phyloP scores from a whole-genome alignment of 176 grass and related monocot species.

The Secale cereale region DNA sequence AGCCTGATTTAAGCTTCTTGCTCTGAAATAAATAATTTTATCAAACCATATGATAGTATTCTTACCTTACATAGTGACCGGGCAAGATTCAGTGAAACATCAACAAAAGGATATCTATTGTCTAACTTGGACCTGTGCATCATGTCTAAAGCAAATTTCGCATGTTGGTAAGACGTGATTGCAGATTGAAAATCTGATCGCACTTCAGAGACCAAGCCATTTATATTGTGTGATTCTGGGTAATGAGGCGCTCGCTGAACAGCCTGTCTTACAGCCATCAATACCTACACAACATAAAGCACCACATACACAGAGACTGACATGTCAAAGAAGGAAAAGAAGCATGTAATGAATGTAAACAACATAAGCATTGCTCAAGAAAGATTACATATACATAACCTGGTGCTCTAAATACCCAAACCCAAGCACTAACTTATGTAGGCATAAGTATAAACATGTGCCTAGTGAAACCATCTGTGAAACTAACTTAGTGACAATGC shows the following conservation, averaged over 20 bases:
- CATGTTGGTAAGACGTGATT: slow-evolving; percentile 56
- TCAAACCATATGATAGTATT: slow-evolving; percentile 15
- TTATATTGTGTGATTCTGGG: slow-evolving; percentile 86
- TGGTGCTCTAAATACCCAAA: slow-evolving; percentile 2
- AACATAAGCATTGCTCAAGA: not conserved
- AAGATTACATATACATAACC: not conserved
- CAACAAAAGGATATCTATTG: slow-evolving; percentile 35
- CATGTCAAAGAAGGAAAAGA: not conserved
- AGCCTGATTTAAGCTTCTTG: slow-evolving; percentile 11
- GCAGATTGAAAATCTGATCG: slow-evolving; percentile 73
- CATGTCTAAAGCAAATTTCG: slow-evolving; percentile 53
- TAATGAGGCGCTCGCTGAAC: slow-evolving; percentile 71
- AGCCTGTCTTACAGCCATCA: slow-evolving; percentile 84
- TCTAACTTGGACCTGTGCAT: slow-evolving; percentile 46
- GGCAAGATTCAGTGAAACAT: slow-evolving; percentile 90
- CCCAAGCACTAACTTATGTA: not conserved
- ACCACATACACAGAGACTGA: slow-evolving; percentile 15
- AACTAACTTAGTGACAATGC: not conserved
- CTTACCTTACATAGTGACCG: slow-evolving; percentile 84
- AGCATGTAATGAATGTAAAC: not conserved
- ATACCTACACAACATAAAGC: slow-evolving; percentile 53
- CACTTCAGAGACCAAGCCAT: slow-evolving; percentile 84
- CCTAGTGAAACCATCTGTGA: slow-evolving; percentile 2
- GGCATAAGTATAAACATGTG: not conserved
- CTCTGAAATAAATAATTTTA: not conserved